Base-by-base conservation (phyloP, 2,329 filamentous ascomycete genomes). In the Aspergillus eucalypticola region DNA sequence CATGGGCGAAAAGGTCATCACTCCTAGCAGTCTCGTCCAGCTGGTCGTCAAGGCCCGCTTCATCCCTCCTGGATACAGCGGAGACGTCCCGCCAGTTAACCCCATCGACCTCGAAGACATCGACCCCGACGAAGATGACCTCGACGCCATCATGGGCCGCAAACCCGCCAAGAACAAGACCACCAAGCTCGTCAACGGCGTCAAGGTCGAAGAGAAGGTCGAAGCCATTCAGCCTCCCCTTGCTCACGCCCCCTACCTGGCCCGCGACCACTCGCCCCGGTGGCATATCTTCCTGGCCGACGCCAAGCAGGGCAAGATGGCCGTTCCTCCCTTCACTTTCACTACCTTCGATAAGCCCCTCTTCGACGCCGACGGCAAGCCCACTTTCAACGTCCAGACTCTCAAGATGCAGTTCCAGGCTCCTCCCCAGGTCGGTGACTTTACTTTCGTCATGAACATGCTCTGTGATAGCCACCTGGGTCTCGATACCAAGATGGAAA, bases 221-320 rank as follows among this genome's bases (percentile, higher is more conserved):
- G 80, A 81, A 62, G 83, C 86, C 29, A 82, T 94, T 60, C 85
- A 92, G 64, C 91, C 93, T 19, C 92, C 94, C 46, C 84, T 97
- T n/a, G 89, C 91, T 11, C 90, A 92, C 70, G 93, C 95, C 8
- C 96, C 95, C 4, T 94, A 95, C 78, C 94, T 93, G 69, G 87
- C 92, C 29, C 90, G 92, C 62, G 91, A 97, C 69, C 89, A 96
- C 74, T 90, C 91, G 35, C 94, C 96, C 15, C 86, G 89, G 71
- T 99, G 94, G 94, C 89, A 96, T 71, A 86, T 96, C 50, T 98
- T 99, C 84, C 85, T 99, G 55, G 91, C 92, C 60, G 95, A 99
- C 75, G 90, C 88, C 69, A 96, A 96, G 79, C 90, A 96, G 74
- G 93, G 91, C 72, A 96, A 96, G 79, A 94, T 99, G 78, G 93